A percentile compares a stretch with the other conserved stretches of the same genome.
Evolutionary conservation across 2,329 filamentous ascomycete genomes (phyloP).

Genomic region (Aspergillus fischeri): DNA sequence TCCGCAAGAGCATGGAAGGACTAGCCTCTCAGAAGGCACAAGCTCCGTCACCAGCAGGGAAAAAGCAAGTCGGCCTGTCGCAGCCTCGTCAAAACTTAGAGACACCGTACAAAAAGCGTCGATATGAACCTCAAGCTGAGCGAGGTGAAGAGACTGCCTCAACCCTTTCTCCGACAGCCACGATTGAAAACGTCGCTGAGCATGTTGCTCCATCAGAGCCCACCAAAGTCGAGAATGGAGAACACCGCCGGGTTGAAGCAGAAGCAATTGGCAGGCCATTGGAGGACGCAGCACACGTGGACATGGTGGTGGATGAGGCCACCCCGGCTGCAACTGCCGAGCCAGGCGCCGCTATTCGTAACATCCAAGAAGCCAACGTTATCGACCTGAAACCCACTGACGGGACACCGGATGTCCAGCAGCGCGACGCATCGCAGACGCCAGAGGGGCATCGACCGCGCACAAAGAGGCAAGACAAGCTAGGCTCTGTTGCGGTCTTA

Average conservation of each 20-base stretch:
- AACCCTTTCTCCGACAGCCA: not conserved
- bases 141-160: not conserved
- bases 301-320: not conserved
- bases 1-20: not conserved
- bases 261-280: not conserved
- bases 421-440: not conserved
- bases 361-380: not conserved
- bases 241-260: not conserved
- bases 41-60: not conserved
- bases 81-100: not conserved
- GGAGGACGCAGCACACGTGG: not conserved
- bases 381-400: not conserved
- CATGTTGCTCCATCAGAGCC: not conserved
- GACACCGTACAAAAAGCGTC: constrained; percentile 14
- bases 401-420: not conserved
- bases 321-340: not conserved
- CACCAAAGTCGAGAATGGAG: not conserved
- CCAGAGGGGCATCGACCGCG: constrained; percentile 2
- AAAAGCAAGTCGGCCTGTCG: not conserved
- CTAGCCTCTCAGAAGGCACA: not conserved
- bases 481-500: constrained; percentile 43
- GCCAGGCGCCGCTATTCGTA: not conserved
- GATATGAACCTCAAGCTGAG: not conserved
- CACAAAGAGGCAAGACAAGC: constrained; percentile 21
- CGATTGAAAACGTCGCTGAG: not conserved